Percentiles rank a stretch among this genome's conserved stretches.
Conservation (phyloP, 345 rosid species). For the Orychophragmus violaceus region DNA sequence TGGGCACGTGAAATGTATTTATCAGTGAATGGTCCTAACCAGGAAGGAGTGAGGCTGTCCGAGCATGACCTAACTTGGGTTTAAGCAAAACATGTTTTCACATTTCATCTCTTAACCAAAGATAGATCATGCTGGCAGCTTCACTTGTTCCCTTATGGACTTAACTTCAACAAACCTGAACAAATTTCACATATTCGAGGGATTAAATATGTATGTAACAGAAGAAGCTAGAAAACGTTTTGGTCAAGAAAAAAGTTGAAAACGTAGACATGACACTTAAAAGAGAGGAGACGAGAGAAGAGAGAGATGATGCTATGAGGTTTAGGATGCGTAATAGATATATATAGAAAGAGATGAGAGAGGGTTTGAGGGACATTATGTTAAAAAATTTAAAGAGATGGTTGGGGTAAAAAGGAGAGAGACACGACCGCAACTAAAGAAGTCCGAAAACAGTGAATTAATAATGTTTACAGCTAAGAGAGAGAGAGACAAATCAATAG, state of each 20-base stretch:
- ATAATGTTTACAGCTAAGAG: slow-evolving; percentile 46
- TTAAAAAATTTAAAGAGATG: slow-evolving; percentile 13
- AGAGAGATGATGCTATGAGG: slow-evolving; percentile 2
- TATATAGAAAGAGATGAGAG: slow-evolving; percentile 22
- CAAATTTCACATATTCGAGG: neutral
- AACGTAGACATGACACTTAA: neutral
- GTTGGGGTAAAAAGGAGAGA: slow-evolving; percentile 19
- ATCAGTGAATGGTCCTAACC: neutral
- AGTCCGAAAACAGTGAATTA: slow-evolving; percentile 31
- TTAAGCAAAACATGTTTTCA: neutral
- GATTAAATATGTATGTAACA: neutral
- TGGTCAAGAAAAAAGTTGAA: neutral
- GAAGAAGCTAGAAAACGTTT: neutral
- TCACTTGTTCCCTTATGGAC: slow-evolving; percentile 73
- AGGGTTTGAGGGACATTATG: neutral
- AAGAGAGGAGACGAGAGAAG: neutral
- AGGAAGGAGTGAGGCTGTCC: neutral
- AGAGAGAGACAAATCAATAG: slow-evolving; percentile 12
- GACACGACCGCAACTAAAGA: slow-evolving; percentile 24
- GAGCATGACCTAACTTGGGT: neutral
- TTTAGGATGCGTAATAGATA: slow-evolving; percentile 2
- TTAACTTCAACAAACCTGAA: neutral
- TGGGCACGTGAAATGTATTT: neutral
- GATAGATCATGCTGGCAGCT: slow-evolving; percentile 98
- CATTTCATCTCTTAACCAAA: slow-evolving; percentile 33